Evolutionary conservation across 768 basidiomycete genomes (phyloP).

Genomic region (Leccinum truebloodii): DNA sequence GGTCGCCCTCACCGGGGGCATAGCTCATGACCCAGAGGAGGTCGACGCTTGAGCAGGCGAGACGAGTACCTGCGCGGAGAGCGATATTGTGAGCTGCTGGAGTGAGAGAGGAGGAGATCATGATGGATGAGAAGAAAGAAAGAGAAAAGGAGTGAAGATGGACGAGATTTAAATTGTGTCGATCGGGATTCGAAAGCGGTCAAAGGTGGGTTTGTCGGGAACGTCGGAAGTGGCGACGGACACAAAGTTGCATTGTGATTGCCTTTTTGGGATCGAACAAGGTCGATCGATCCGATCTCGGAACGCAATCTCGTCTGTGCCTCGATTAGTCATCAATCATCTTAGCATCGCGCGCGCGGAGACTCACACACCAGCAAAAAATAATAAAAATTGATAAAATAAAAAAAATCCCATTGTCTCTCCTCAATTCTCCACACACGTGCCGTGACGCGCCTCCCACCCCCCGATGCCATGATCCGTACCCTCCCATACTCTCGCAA

Average conservation of each 20-base stretch:
- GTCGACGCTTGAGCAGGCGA: conserved; percentile 48
- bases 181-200: conserved; percentile 22
- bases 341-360: neutral
- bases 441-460: conserved; percentile 57
- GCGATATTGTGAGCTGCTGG: conserved; percentile 13
- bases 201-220: conserved; percentile 3
- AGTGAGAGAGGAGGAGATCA: conserved; percentile 6
- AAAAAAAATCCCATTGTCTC: neutral
- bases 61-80: conserved; percentile 14
- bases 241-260: conserved; percentile 18
- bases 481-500: conserved; percentile 54
- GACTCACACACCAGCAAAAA: neutral
- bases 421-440: conserved; percentile 36
- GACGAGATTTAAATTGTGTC: conserved; percentile 30
- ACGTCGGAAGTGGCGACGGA: neutral
- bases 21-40: conserved; percentile 68
- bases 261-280: conserved; percentile 28
- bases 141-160: neutral
- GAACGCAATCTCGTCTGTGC: conserved; percentile 15
- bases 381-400: neutral
- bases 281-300: conserved; percentile 25
- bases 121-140: neutral
- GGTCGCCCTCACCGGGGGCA: conserved; percentile 62
- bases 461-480: conserved; percentile 30
- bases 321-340: conserved; percentile 11